phyloP scores from a whole-genome alignment of 805 yeast species.

The Saccharomyces paradoxus region DNA sequence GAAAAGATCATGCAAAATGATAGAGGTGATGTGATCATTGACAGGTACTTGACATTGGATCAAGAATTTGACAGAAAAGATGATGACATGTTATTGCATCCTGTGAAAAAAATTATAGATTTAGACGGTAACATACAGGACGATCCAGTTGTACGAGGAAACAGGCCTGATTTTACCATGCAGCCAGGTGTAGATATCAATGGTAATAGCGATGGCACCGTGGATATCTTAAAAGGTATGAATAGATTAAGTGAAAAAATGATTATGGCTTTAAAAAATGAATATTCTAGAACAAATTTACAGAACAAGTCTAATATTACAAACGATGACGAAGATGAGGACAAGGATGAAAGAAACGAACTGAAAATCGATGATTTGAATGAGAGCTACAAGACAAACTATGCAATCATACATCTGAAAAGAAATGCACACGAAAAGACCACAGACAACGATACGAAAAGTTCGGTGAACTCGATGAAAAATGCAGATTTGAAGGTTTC shows the following conservation, averaged over 20 bases:
- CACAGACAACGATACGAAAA: not conserved
- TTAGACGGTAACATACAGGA: conserved; percentile 75
- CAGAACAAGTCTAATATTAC: conserved; percentile 8
- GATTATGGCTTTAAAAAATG: conserved; percentile 48
- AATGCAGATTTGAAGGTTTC: not conserved
- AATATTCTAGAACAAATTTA: conserved; percentile 32
- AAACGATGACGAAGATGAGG: conserved; percentile 28
- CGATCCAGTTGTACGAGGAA: conserved; percentile 67
- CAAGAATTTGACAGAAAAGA: conserved; percentile 46
- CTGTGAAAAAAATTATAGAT: conserved; percentile 66
- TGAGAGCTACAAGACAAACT: conserved; percentile 39
- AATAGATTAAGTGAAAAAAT: conserved; percentile 78
- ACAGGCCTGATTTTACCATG: conserved; percentile 87
- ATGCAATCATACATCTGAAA: conserved; percentile 40
- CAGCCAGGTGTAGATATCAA: conserved; percentile 40
- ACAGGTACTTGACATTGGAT: conserved; percentile 69
- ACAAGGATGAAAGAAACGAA: conserved; percentile 36
- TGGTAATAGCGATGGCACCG: conserved; percentile 53
- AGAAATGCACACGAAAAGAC: not conserved
- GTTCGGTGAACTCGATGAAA: not conserved
- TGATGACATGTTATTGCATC: conserved; percentile 35
- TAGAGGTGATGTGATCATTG: conserved; percentile 77
- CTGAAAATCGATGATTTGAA: conserved; percentile 46
- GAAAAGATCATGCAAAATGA: conserved; percentile 70
- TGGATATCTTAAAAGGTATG: conserved; percentile 77